A percentile compares a stretch with the other conserved stretches of the same genome.
Evolutionary conservation across 805 yeast genomes (phyloP).

Genomic region (Groenewaldozyma salmanticensis): DNA sequence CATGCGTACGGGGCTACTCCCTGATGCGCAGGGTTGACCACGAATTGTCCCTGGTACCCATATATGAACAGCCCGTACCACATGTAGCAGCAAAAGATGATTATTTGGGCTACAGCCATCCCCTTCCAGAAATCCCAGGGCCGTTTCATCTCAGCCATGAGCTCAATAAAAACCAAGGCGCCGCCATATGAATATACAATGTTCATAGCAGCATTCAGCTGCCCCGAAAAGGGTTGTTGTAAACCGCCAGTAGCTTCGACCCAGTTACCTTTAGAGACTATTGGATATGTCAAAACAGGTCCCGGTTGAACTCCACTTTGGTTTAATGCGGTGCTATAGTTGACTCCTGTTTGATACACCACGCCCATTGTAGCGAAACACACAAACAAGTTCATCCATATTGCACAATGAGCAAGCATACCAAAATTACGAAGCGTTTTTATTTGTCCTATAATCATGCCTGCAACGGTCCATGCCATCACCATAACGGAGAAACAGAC

Average conservation of each 20-base stretch:
- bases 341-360: constrained; percentile 26
- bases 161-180: constrained; percentile 40
- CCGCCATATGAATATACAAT: constrained; percentile 44
- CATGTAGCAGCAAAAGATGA: constrained; percentile 33
- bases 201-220: constrained; percentile 34
- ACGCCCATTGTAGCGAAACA: constrained; percentile 38
- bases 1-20: constrained; percentile 30
- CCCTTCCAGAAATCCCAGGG: constrained; percentile 43
- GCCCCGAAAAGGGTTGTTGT: constrained; percentile 15
- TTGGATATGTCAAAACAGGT: constrained; percentile 19
- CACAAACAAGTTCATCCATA: constrained; percentile 38
- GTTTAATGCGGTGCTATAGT: constrained; percentile 20
- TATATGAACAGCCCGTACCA: constrained; percentile 36
- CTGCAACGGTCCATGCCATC: constrained; percentile 36
- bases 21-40: constrained; percentile 36
- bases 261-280: constrained; percentile 16
- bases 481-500: constrained; percentile 35
- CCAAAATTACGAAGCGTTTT: constrained; percentile 32
- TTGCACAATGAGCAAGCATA: constrained; percentile 35
- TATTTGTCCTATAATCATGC: constrained; percentile 36
- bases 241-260: constrained; percentile 1
- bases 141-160: constrained; percentile 39
- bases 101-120: constrained; percentile 33
- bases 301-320: constrained; percentile 7
- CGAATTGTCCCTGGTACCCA: constrained; percentile 38